These are phyloP conservation scores for Scheffersomyces lignicola DNA, from an alignment of 1,139 yeast genomes.

Conservation along the genomic window DNA sequence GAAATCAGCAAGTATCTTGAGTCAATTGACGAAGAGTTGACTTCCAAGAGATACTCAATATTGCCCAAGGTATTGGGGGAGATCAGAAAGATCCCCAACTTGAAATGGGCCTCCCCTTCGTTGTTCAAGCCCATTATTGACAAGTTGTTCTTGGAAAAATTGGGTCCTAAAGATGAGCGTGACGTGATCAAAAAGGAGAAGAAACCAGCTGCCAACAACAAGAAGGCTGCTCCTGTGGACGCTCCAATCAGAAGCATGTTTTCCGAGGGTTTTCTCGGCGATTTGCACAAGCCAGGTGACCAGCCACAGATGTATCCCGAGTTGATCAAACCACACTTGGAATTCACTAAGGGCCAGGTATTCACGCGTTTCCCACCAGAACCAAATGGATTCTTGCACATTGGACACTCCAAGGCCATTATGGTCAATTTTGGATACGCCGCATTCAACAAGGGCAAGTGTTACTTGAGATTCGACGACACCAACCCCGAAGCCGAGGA, in stretches of 20 bases:
- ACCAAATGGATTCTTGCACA: slow-evolving; percentile 95
- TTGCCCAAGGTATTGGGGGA: slow-evolving; percentile 78
- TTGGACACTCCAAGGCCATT: slow-evolving; percentile 97
- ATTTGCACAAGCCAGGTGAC: slow-evolving; percentile 92
- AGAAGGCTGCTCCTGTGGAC: slow-evolving; percentile 22
- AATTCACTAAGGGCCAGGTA: slow-evolving; percentile 76
- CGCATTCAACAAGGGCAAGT: slow-evolving; percentile 76
- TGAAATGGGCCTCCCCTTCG: slow-evolving; percentile 92
- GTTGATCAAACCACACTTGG: slow-evolving; percentile 75
- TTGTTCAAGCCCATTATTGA: slow-evolving; percentile 86
- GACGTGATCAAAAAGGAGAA: slow-evolving; percentile 81
- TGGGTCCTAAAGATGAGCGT: slow-evolving; percentile 97
- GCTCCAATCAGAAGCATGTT: slow-evolving; percentile 77
- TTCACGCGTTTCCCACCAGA: slow-evolving; percentile 98
- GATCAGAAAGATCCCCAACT: slow-evolving; percentile 66
- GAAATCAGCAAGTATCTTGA: slow-evolving; percentile 62
- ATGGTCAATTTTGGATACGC: slow-evolving; percentile 97
- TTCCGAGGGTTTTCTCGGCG: slow-evolving; percentile 93
- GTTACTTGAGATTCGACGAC: slow-evolving; percentile 93
- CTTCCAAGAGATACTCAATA: slow-evolving; percentile 69
- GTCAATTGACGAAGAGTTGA: slow-evolving; percentile 57
- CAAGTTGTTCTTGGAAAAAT: slow-evolving; percentile 59
- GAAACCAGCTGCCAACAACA: slow-evolving; percentile 29
- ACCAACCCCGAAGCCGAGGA: slow-evolving; percentile 99
- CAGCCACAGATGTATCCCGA: slow-evolving; percentile 90